Base-by-base conservation (phyloP, 2,329 filamentous ascomycete species). In the Trichophyton verrucosum region DNA sequence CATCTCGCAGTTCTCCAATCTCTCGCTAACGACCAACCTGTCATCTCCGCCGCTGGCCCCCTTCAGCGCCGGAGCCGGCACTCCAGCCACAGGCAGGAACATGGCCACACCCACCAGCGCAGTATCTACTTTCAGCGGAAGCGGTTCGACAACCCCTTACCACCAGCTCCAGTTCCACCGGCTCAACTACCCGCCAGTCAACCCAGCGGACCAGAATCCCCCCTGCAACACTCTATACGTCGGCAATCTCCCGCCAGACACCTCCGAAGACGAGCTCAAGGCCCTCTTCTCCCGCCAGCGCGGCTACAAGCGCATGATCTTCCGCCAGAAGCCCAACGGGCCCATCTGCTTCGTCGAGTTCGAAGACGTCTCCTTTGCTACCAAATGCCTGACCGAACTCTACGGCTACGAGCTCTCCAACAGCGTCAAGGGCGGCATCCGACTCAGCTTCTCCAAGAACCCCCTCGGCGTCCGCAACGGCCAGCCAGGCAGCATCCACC, bases 301-400 rank as follows among this genome's bases (percentile, higher is more conserved):
- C 56, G 94, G 94, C 2, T 99, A 96, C 78, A 97, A 95, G 76
- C 83, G 94, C 30, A 84, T 99, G 6, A 96, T 91, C 71, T 96
- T 96, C 79, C 84, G 92, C 38, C 95, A 91, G 60, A 97, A 97
- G 77, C 84, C 89, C 66, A 96, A 96, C 67, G 92, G 92, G 0
- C 92, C 92, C 1, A 97, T 97, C 91, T 97, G 94, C 72, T 97
- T 97, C 73, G 94, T 99, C 42, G 94, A 99, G 73, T 99, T 97
- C 67, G 92, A 97, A 69, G 91, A 96, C 68, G 82, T 95, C 9
- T 88, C 89, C 1, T 92, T 90, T 69, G 92, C 94, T 0, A 96
- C 92, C 47, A 95, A 94, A 74, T 87, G 91, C 0, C 80, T 97
- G 2, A 85, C 91, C 65, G 90, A 96, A 61, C 80, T 97, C 1